These are phyloP conservation scores for Prunus mira DNA, from an alignment of 306 rosid species.

Conservation along the genomic window DNA sequence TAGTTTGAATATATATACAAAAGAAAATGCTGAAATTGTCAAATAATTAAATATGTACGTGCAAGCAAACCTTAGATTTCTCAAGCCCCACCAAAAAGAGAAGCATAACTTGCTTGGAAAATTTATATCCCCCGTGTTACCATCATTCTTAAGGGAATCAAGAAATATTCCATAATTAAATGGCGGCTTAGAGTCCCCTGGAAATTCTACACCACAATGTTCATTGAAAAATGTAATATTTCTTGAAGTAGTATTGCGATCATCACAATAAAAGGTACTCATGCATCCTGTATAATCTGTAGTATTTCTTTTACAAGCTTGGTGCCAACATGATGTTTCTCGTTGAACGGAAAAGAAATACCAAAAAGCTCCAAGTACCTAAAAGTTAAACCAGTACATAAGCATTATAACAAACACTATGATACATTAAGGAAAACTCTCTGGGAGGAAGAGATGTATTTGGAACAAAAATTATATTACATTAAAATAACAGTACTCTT, in stretches of 20 bases:
- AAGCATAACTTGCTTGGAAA: constrained; percentile 20
- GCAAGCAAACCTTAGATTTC: constrained; percentile 33
- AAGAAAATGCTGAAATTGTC: too few species aligned
- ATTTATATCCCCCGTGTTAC: background rate
- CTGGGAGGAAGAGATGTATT: too few species aligned
- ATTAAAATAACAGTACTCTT: too few species aligned
- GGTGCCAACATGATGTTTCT: constrained; percentile 24
- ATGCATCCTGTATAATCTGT: background rate
- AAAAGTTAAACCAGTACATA: background rate
- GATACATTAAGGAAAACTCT: too few species aligned
- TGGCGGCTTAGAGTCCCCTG: background rate
- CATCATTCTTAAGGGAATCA: constrained; percentile 27
- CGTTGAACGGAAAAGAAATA: constrained; percentile 22
- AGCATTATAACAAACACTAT: too few species aligned
- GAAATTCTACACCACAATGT: background rate
- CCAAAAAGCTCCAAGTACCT: constrained; percentile 29
- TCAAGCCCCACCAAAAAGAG: constrained; percentile 37
- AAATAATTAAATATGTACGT: too few species aligned
- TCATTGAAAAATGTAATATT: background rate
- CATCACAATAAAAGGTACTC: background rate
- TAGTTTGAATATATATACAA: too few species aligned
- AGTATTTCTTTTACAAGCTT: background rate
- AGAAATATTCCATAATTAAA: constrained; percentile 34
- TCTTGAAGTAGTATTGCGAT: background rate
- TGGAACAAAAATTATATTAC: too few species aligned